Evolutionary conservation across 179 eudicot species (phyloP), one percentile per base, ranked within the genome.

Genomic region (Dionaea muscipula): DNA sequence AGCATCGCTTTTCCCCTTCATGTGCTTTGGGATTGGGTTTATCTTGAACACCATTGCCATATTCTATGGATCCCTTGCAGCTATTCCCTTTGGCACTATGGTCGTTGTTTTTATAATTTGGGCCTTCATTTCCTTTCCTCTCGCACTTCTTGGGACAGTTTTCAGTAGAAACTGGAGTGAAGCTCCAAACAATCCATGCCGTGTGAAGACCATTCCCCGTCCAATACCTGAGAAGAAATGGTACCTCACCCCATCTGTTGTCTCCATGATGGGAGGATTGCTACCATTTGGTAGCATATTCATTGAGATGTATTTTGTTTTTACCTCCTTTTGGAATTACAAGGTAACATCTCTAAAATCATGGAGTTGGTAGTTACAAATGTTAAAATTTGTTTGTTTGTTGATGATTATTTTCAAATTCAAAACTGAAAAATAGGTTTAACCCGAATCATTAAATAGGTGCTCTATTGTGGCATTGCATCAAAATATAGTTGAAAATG

Each of bases 171-270:
- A 81, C 55, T 78, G 79, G 71, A 78, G 82, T 60, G 88, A 84
- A 41, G 75, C 80, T 26, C 88, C 88, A 39, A 76, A 81, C 72
- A 81, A 81, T 53, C 88, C 88, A 21, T 81, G 88, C 49, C 82
- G 88, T 19, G 84, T 81, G 58, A 81, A 81, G 66, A 81, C 88
- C 59, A 81, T 81, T 54, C 84, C 88, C 56, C 82, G 88, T 17
- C 88, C 88, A 33, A 81, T 81, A 49, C 88, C 88, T 13, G 82
- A 81, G 62, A 81, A 81, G 74, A 81, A 81, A 55, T 81, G 88
- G 88, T 81, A 81, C 48, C 81, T 81, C 44, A 81, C 83, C 24
- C 84, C 87, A 57, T 75, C 79, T 25, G 72, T 81, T 3, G 66
- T 81, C 21, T 74, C 84, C 48, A 35, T 81, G 53, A 81, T 81